Base-by-base conservation (phyloP, 139 green algal species). In the Parachlorella kessleri region DNA sequence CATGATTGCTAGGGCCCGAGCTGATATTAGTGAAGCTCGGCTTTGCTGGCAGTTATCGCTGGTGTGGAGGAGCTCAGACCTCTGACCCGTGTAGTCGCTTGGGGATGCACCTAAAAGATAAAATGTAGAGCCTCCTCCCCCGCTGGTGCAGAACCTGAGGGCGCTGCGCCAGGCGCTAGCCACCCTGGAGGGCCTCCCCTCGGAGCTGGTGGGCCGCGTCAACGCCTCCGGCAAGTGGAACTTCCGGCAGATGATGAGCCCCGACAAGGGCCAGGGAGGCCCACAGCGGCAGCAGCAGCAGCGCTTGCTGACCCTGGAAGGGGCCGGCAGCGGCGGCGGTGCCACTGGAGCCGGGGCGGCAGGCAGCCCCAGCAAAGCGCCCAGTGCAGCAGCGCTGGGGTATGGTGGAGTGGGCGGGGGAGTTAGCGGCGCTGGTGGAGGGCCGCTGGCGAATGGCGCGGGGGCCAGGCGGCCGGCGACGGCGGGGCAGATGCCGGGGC, bases 141-240 rank as follows among this genome's bases (percentile, higher is more conserved):
- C 28, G 6, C n/a, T 21, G 18, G 1, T 32, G 6, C 59, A 67
- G 36, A 78, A 82, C 70, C 73, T 92, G 75, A 69, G 66, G 14
- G 85, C 83, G 10, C 80, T 94, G 65, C 70, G 71, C 1, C 73
- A 85, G 39, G 88, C 90, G 0, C 76, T 90, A 35, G 76, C 75
- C 40, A 84, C 84, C 1, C 76, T 96, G 65, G 90, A 93, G 35
- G 79, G 84, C 32, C 70, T 94, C 39, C 90, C 90, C 0, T 64
- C 53, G 4, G 85, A 92, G 76, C 77, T 94, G 32, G 55, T 71
- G 33, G 42, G 74, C n/a, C 66, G 74, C 3, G 75, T 73, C 14
- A 73, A 69, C 36, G 63, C 55, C 30, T 72, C 54, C 59, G 73
- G 73, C 35, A 48, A 68, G 21, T 79, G 73, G 75, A 75, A 35